Evolutionary conservation across 2,329 filamentous ascomycete species (phyloP).

Genomic region (Epichloe sibirici): DNA sequence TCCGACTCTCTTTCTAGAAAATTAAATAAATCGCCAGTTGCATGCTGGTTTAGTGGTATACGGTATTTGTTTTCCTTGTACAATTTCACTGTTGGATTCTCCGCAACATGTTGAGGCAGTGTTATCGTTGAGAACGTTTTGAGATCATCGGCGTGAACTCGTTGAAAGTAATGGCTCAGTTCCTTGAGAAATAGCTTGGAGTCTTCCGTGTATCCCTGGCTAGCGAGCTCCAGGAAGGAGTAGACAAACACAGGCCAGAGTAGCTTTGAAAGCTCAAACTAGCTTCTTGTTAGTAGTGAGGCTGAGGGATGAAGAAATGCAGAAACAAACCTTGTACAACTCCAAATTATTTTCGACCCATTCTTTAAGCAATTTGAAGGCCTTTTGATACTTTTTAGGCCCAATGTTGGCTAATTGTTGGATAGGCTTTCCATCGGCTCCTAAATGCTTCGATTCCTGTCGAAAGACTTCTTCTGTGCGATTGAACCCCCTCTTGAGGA

Average conservation of each 20-base stretch:
- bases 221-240: conserved; percentile 71
- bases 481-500: conserved; percentile 89
- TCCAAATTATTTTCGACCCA: conserved; percentile 92
- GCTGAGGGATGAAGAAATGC: neutral
- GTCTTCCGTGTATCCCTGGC: conserved; percentile 58
- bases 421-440: conserved; percentile 68
- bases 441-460: conserved; percentile 75
- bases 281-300: neutral
- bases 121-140: conserved; percentile 61
- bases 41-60: conserved; percentile 75
- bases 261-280: conserved; percentile 79
- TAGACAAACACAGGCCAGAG: conserved; percentile 94
- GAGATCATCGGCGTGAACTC: conserved; percentile 69
- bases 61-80: conserved; percentile 84
- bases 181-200: conserved; percentile 60
- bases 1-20: conserved; percentile 82
- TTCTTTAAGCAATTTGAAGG: conserved; percentile 59
- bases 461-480: conserved; percentile 86
- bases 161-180: conserved; percentile 58
- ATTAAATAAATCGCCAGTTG: conserved; percentile 71
- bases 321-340: conserved; percentile 64
- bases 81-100: conserved; percentile 65
- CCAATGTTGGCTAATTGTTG: conserved; percentile 56
- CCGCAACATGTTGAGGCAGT: conserved; percentile 63
- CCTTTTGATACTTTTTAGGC: conserved; percentile 64